phyloP scores from a whole-genome alignment of 1,284 basidiomycete species.

The Sanghuangporus weigelae region DNA sequence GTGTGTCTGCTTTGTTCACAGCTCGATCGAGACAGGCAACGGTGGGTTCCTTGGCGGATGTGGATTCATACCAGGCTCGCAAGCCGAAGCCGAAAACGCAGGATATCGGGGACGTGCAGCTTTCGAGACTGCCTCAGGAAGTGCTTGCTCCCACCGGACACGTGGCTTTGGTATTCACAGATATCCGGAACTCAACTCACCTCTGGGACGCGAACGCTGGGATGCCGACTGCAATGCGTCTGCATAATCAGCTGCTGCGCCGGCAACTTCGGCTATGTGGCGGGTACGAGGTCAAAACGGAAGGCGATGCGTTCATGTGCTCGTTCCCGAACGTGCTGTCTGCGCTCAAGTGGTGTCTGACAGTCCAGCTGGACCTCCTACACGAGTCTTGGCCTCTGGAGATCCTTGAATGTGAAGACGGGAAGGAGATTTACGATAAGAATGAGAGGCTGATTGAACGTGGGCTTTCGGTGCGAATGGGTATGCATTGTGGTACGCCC shows the following conservation, averaged over 20 bases:
- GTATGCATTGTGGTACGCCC: conserved; percentile 90
- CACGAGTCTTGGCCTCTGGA: conserved; percentile 92
- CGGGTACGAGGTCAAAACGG: conserved; percentile 99
- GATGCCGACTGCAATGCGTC: conserved; percentile 91
- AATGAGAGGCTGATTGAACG: conserved; percentile 74
- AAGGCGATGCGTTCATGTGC: conserved; percentile 99
- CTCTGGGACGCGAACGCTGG: conserved; percentile 97
- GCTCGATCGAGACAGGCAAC: conserved; percentile 42
- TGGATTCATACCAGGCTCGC: conserved; percentile 33
- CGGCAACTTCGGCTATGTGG: conserved; percentile 87
- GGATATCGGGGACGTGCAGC: conserved; percentile 47
- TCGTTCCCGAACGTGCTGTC: conserved; percentile 89
- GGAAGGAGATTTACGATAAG: conserved; percentile 73
- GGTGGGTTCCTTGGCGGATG: conserved; percentile 39
- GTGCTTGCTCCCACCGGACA: conserved; percentile 86
- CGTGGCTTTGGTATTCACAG: conserved; percentile 95
- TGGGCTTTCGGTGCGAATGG: conserved; percentile 95
- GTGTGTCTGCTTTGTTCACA: conserved; percentile 75
- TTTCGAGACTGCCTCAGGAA: conserved; percentile 71
- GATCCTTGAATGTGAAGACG: conserved; percentile 90
- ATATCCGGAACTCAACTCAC: conserved; percentile 96
- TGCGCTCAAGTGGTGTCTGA: conserved; percentile 90
- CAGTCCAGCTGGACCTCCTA: conserved; percentile 83
- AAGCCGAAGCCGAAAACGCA: conserved; percentile 32
- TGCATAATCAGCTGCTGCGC: conserved; percentile 88